Base-by-base conservation (phyloP, 352 stramenopile genomes). In the Globisporangium nodosum region DNA sequence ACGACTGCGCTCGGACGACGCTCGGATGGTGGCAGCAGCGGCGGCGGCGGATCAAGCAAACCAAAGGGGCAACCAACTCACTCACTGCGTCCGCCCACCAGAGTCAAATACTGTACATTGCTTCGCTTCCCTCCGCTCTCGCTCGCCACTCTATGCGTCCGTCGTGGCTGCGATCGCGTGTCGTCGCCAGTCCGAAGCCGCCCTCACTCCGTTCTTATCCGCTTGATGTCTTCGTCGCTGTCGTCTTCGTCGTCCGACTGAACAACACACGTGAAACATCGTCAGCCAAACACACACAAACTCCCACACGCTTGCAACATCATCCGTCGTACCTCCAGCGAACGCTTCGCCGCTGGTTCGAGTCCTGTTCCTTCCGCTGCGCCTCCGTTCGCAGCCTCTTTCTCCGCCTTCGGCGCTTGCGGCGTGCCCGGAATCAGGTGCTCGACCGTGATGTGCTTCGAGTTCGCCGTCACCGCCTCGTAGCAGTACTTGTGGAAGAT, bases 401-500 rank as follows among this genome's bases (percentile, higher is more conserved):
- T 43, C 39, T 61, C 63, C 16, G 76, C 58, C 52, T 76, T 76
- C 54, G 70, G 60, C 27, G 52, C 58, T 57, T 76, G 64, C 0
- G 73, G 70, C 1, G 75, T 71, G 45, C 61, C 69, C 42, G 83
- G 83, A 48, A 92, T 90, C 58, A 92, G 57, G 71, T 91, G 81
- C 56, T 82, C 78, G 3, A 71, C 58, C 20, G 81, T 89, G 27
- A 92, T 81, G n/a, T 83, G 66, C 65, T 89, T 90, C 37, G 84
- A 92, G 58, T 92, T 90, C 11, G 80, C 60, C 58, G 91, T 84
- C 24, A 92, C 85, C 8, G 83, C 89, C 46, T 95, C 85, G 61
- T 91, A 92, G 57, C 85, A 95, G 55, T 92, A 94, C 69, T 93
- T 93, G 79, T 95, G 85, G 63, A 95, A 93, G 49, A 95, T 95